Base-by-base conservation (phyloP, 306 rosid species). In the Vigna unguiculata region DNA sequence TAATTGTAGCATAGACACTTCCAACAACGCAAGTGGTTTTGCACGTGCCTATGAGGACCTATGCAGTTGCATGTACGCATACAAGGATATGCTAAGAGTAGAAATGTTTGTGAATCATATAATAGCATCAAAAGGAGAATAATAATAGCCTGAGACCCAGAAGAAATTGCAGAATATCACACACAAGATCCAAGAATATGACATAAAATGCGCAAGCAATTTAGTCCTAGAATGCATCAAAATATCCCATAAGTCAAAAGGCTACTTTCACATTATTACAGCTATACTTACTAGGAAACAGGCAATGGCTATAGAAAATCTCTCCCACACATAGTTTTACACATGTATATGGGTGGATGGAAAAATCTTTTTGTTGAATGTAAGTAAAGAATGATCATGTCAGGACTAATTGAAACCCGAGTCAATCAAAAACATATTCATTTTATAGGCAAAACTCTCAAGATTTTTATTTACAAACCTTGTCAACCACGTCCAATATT, bases 401-500 rank as follows among this genome's bases (percentile, higher is more conserved):
- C 40, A 14, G 9, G 32, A 32, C 22, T 51, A 57, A 68, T 22
- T n/a, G n/a, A n/a, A n/a, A n/a, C n/a, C n/a, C n/a, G n/a, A n/a
- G n/a, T n/a, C n/a, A n/a, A n/a, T n/a, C n/a, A n/a, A n/a, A n/a
- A n/a, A n/a, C n/a, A n/a, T n/a, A n/a, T n/a, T n/a, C n/a, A n/a
- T n/a, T n/a, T 9, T 8, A 58, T 51, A 24, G 48, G 38, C 46
- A 76, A 72, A 65, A 19, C n/a, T 68, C 71, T 5, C 3, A 21
- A 74, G 32, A 28, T 41, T 46, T 46, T 65, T 63, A 57, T 15
- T 60, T 65, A 74, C 72, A 74, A 83, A 95, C 97, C 93, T 89
- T 85, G 78, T 89, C 96, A 78, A 89, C 76, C 84, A 89, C 81
- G 75, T 90, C 89, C 53, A 89, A 53, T 85, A 95, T 85, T 58